These are phyloP conservation scores for Atalantia buxifolia DNA, from an alignment of 345 rosid species.

Conservation along the genomic window DNA sequence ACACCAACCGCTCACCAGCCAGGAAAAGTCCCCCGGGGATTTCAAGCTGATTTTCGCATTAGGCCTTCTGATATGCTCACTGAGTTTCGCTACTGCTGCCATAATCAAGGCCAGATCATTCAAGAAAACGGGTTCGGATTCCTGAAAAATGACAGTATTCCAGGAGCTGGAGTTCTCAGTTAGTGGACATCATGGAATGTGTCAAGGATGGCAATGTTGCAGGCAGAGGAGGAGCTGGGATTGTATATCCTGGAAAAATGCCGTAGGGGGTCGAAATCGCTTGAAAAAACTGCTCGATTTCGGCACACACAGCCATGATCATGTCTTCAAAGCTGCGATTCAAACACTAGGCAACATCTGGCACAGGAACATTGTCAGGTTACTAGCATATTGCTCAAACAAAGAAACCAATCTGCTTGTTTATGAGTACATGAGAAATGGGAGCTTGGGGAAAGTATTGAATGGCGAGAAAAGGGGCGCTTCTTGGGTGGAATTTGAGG, in stretches of 20 bases:
- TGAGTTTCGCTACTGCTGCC: conserved; percentile 42
- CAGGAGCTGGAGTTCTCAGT: conserved; percentile 53
- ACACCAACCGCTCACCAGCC: conserved; percentile 21
- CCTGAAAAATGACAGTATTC: conserved; percentile 64
- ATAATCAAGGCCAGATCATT: conserved; percentile 43
- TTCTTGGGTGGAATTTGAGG: conserved; percentile 55
- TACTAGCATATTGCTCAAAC: conserved; percentile 31
- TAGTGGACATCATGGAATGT: conserved; percentile 49
- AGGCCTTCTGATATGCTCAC: conserved; percentile 50
- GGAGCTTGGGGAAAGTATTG: conserved; percentile 57
- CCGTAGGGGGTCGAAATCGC: conserved; percentile 57
- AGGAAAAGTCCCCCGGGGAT: conserved; percentile 22
- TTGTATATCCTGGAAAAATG: conserved; percentile 56
- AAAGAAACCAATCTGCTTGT: conserved; percentile 56
- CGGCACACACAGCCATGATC: conserved; percentile 43
- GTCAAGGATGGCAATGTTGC: conserved; percentile 60
- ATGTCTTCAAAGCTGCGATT: conserved; percentile 56
- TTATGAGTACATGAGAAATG: conserved; percentile 64
- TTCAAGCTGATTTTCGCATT: conserved; percentile 50
- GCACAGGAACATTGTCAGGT: conserved; percentile 67
- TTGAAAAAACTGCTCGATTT: conserved; percentile 55
- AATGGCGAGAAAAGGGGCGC: conserved; percentile 55
- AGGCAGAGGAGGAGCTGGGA: conserved; percentile 71
- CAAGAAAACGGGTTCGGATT: conserved; percentile 22
- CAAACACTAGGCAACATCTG: conserved; percentile 64